phyloP scores from a whole-genome alignment of 805 yeast genomes.

The Kregervanrija fluxuum region DNA sequence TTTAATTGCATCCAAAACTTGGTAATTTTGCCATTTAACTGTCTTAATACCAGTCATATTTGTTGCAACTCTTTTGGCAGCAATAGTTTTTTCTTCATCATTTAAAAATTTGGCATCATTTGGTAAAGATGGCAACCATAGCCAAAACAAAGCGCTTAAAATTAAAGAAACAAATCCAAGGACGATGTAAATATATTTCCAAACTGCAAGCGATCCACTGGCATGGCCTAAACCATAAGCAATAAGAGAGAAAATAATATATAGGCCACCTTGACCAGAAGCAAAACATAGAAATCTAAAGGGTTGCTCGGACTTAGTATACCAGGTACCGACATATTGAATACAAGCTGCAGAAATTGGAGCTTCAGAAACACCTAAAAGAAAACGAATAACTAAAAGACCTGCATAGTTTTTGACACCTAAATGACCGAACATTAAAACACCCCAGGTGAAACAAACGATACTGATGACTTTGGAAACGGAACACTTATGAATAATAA shows the following conservation, averaged over 20 bases:
- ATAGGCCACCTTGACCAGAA: conserved; percentile 23
- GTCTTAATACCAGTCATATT: conserved; percentile 26
- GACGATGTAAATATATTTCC: conserved; percentile 56
- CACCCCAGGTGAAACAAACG: conserved; percentile 30
- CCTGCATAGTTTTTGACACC: conserved; percentile 31
- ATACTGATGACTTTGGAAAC: conserved; percentile 29
- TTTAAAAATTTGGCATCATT: conserved; percentile 36
- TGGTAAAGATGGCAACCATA: conserved; percentile 40
- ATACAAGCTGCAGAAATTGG: conserved; percentile 29
- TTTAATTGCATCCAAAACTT: conserved; percentile 1
- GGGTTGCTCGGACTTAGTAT: conserved; percentile 29
- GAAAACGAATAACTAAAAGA: conserved; percentile 23
- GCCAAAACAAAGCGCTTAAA: conserved; percentile 24
- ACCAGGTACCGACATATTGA: conserved; percentile 23
- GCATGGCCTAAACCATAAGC: conserved; percentile 29
- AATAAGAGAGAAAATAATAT: conserved; percentile 22
- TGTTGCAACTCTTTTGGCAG: conserved; percentile 20
- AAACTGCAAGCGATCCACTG: conserved; percentile 32
- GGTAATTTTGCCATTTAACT: conserved; percentile 20
- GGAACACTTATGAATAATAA: conserved; percentile 39
- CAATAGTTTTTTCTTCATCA: conserved; percentile 30
- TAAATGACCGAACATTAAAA: conserved; percentile 26
- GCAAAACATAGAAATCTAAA: conserved; percentile 20
- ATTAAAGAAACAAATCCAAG: conserved; percentile 42
- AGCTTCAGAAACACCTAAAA: conserved; percentile 31